Conservation (phyloP, 257 asterid species). For the Cinchona pubescens region DNA sequence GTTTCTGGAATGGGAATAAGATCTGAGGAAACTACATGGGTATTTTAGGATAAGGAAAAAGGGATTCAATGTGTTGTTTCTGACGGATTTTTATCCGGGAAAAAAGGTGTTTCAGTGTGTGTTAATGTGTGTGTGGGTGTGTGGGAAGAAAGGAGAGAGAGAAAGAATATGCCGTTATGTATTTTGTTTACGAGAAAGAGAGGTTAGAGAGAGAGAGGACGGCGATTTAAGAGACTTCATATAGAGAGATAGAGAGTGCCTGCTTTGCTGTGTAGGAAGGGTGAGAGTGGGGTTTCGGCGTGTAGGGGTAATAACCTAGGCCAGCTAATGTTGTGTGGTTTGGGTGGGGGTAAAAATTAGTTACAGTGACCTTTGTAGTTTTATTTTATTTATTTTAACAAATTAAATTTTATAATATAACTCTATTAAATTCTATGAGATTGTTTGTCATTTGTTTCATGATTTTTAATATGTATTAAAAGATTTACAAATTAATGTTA, state of each 20-base stretch:
- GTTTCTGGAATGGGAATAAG: conserved; percentile 9
- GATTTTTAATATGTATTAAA: no score
- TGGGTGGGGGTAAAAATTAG: background rate
- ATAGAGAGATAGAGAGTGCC: background rate
- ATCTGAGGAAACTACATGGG: conserved; percentile 34
- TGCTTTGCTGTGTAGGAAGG: background rate
- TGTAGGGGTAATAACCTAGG: background rate
- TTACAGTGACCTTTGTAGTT: no score
- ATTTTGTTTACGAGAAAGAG: conserved; percentile 7
- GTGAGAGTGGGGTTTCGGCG: background rate
- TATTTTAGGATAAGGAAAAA: background rate
- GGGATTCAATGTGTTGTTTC: conserved; percentile 7
- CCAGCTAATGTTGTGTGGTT: background rate
- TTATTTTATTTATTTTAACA: no score
- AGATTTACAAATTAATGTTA: no score
- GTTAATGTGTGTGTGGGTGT: background rate
- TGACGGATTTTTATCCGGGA: conserved; percentile 6
- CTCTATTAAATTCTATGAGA: no score
- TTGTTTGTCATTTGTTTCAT: no score
- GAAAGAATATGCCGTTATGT: conserved; percentile 36
- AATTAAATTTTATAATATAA: no score
- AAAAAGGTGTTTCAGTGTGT: background rate
- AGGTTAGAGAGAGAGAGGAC: background rate
- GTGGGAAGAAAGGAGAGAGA: conserved; percentile 2
- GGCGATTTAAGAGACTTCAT: background rate